Evolutionary conservation across 805 yeast genomes (phyloP), one percentile per base, ranked within the genome.

Genomic region (Wickerhamiella alocasiicola): DNA sequence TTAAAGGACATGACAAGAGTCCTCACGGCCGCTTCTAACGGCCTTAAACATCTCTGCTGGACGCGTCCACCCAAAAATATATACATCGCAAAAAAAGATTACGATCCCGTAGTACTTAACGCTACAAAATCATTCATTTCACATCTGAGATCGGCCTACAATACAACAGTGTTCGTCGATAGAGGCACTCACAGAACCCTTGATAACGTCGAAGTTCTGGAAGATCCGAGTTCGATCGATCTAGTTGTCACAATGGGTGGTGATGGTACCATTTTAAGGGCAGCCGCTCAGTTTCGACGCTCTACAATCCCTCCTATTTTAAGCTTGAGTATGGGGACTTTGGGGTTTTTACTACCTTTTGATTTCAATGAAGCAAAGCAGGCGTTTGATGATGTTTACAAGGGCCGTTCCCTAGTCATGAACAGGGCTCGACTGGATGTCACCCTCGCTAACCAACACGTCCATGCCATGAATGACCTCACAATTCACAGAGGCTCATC

Each of bases 381-480:
- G 13, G 78, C 84, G 0, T 83, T 88, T 55, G 61, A 67, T 19
- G 61, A 66, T 44, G 87, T 87, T 3, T 76, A 76, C 53, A 68
- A 70, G 30, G 74, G 82, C 17, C 66, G 81, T 39, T 78, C 85
- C 3, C 69, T 72, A 47, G 88, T 82, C 9, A 55, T 85, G 32
- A 81, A 81, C 51, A 67, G 97, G 47, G 74, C 78, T 41, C 65
- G 97, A 48, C 61, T 88, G 26, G 41, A 43, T 12, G 48, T 50
- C 9, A 28, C 19, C n/a, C 36, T 30, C 32, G 36, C 24, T 4
- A 39, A 30, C 23, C 44, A 48, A 15, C 67, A 69, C 65, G 58
- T 74, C 1, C 84, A 80, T 59, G 95, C 95, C 1, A 81, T 88
- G 91, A 88, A 88, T 61, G 97, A 88, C 56, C 74, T 88, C 15